These are phyloP conservation scores for Malassezia japonica DNA, from an alignment of 1,284 basidiomycete genomes.

Conservation along the genomic window DNA sequence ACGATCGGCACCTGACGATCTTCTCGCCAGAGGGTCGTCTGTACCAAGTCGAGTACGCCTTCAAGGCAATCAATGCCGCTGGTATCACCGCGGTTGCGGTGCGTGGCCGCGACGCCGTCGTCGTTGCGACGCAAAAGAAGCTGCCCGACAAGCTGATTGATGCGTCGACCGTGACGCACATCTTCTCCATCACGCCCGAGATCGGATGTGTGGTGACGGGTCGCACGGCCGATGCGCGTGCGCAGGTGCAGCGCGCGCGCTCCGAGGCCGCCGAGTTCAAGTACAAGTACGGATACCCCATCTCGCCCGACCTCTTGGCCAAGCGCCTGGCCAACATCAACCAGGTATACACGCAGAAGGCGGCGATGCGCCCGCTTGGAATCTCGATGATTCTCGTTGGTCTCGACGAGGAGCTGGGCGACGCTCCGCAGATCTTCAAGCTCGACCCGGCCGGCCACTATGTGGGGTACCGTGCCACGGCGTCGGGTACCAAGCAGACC, in stretches of 20 bases:
- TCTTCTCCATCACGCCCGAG: constrained; percentile 89
- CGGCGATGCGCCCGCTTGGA: constrained; percentile 91
- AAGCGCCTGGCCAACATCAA: constrained; percentile 95
- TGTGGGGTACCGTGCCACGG: constrained; percentile 92
- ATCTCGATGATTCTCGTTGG: constrained; percentile 96
- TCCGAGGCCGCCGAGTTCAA: constrained; percentile 86
- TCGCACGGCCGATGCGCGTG: constrained; percentile 81
- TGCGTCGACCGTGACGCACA: constrained; percentile 83
- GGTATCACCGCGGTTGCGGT: constrained; percentile 89
- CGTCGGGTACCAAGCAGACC: constrained; percentile 93
- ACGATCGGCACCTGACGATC: constrained; percentile 47
- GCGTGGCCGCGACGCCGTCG: constrained; percentile 83
- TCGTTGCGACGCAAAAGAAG: constrained; percentile 97
- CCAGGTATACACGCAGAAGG: constrained; percentile 95
- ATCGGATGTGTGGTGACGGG: constrained; percentile 98
- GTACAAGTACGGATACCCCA: constrained; percentile 93
- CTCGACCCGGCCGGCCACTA: constrained; percentile 98
- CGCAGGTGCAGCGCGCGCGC: constrained; percentile 80
- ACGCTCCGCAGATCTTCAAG: constrained; percentile 79
- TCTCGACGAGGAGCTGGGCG: constrained; percentile 65
- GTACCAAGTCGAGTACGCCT: constrained; percentile 63
- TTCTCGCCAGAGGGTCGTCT: constrained; percentile 47
- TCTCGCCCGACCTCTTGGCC: constrained; percentile 86
- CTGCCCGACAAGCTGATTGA: constrained; percentile 97
- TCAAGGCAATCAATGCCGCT: constrained; percentile 95